Evolutionary conservation across 768 basidiomycete genomes (phyloP).

Genomic region (Tylopilus felleus): DNA sequence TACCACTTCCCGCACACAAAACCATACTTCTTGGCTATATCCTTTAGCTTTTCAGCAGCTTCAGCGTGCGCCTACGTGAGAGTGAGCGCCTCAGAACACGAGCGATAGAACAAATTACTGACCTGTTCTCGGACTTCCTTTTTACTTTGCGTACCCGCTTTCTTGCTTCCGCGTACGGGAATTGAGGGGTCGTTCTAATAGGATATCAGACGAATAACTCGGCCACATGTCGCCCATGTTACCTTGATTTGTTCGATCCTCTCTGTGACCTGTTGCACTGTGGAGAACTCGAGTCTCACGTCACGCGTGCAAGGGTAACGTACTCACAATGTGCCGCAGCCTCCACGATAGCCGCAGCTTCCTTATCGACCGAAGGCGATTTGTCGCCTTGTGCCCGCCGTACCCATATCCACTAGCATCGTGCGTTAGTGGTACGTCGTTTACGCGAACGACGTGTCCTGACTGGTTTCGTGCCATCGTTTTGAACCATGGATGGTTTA

Average conservation of each 20-base stretch:
- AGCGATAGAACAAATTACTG: neutral
- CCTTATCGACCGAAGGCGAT: conserved; percentile 5
- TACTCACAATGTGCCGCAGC: conserved; percentile 43
- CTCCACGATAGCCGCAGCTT: conserved; percentile 41
- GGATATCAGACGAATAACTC: neutral
- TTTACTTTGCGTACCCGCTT: conserved; percentile 68
- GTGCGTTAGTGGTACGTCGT: neutral
- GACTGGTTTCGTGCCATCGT: conserved; percentile 74
- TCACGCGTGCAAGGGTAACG: neutral
- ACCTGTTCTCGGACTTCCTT: conserved; percentile 74
- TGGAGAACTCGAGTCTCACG: neutral
- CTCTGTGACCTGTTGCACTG: conserved; percentile 58
- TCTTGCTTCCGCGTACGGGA: conserved; percentile 65
- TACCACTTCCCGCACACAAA: conserved; percentile 70
- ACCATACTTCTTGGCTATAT: conserved; percentile 52
- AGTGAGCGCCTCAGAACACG: neutral
- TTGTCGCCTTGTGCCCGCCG: conserved; percentile 12
- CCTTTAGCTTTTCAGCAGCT: conserved; percentile 54
- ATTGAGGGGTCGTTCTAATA: conserved; percentile 63
- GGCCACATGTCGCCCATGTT: neutral
- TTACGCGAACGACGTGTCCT: conserved; percentile 18
- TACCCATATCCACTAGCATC: conserved; percentile 67
- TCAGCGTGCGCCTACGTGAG: conserved; percentile 52
- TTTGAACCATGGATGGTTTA: conserved; percentile 73
- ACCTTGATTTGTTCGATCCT: conserved; percentile 63